These are phyloP conservation scores for Alternaria arbusti DNA, from an alignment of 2,329 filamentous ascomycete species.

Conservation along the genomic window DNA sequence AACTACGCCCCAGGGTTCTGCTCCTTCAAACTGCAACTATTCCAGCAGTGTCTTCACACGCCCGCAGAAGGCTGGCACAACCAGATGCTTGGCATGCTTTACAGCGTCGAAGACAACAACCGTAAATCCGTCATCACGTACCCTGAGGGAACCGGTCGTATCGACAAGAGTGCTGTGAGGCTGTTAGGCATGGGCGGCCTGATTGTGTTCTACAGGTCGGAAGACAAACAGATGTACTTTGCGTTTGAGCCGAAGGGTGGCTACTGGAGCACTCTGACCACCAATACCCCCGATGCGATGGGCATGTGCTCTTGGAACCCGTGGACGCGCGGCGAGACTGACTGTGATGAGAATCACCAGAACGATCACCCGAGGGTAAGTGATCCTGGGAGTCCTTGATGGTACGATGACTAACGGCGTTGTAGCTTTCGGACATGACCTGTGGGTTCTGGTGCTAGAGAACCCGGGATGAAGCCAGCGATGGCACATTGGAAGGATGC, in stretches of 20 bases:
- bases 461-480: neutral
- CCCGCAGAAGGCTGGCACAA: constrained; percentile 4
- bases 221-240: neutral
- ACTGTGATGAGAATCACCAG: neutral
- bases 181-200: neutral
- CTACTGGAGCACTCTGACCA: constrained; percentile 1
- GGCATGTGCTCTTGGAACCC: neutral
- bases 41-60: constrained; percentile 6
- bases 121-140: neutral
- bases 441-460: constrained; percentile 2
- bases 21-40: constrained; percentile 6
- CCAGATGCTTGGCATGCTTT: constrained; percentile 4
- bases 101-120: constrained; percentile 3
- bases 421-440: constrained; percentile 2
- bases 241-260: neutral
- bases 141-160: constrained; percentile 1
- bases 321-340: neutral
- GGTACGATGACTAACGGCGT: neutral
- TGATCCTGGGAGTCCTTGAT: neutral
- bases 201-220: neutral
- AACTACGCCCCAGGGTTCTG: constrained; percentile 1
- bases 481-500: neutral
- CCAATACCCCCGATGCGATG: neutral
- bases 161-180: neutral
- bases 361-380: neutral